These are phyloP conservation scores for Phyllachora maydis DNA, from an alignment of 2,329 filamentous ascomycete species.

Conservation along the genomic window DNA sequence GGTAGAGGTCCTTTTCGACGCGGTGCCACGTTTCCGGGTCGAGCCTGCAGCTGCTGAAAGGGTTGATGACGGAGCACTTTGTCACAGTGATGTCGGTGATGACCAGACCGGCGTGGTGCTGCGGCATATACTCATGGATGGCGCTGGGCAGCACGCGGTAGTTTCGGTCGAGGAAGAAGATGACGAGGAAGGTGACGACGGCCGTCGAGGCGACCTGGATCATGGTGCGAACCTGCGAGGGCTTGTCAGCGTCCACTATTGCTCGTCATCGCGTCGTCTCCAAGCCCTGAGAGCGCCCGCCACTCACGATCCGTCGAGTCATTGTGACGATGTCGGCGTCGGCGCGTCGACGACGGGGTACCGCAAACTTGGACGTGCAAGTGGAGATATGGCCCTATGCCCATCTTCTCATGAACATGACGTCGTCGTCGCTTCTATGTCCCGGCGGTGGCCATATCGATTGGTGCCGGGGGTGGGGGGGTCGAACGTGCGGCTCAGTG, in stretches of 20 bases:
- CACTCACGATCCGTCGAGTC: conserved; percentile 11
- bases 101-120: conserved; percentile 66
- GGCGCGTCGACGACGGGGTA: conserved; percentile 1
- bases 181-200: conserved; percentile 44
- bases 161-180: conserved; percentile 72
- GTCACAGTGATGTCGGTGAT: conserved; percentile 70
- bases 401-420: no score
- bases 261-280: neutral
- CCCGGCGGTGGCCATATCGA: no score
- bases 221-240: conserved; percentile 38
- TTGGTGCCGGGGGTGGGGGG: no score
- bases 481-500: no score
- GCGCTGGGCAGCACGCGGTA: conserved; percentile 71
- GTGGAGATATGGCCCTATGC: conserved; percentile 4
- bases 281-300: neutral
- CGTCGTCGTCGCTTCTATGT: no score
- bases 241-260: no score
- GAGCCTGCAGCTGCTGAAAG: conserved; percentile 56
- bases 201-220: conserved; percentile 53
- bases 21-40: conserved; percentile 57
- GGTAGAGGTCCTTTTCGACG: conserved; percentile 75
- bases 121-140: conserved; percentile 72
- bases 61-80: conserved; percentile 54
- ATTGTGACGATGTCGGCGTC: conserved; percentile 4
- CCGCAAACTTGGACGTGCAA: conserved; percentile 1